These are phyloP conservation scores for Lactarius evosmus DNA, from an alignment of 768 basidiomycete genomes.

Conservation along the genomic window DNA sequence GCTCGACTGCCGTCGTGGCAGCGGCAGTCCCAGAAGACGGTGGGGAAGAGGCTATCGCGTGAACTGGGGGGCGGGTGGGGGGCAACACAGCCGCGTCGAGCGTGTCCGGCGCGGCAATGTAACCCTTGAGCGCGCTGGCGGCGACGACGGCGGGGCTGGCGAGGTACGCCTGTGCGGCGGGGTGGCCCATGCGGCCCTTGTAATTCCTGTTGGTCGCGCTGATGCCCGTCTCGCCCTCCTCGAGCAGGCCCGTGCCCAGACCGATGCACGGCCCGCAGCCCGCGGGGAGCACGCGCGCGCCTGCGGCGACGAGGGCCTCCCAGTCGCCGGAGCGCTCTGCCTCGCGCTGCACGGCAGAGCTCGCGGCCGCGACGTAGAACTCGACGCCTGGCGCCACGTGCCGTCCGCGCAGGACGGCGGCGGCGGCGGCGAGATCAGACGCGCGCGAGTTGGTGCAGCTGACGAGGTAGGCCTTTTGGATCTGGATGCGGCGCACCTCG, in stretches of 20 bases:
- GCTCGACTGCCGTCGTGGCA: slow-evolving; percentile 44
- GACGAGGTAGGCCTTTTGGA: slow-evolving; percentile 97
- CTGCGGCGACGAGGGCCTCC: slow-evolving; percentile 80
- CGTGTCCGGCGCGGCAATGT: slow-evolving; percentile 79
- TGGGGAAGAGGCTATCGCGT: slow-evolving; percentile 44
- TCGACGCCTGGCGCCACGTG: slow-evolving; percentile 86
- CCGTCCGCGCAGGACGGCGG: slow-evolving; percentile 79
- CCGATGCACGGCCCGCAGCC: slow-evolving; percentile 99
- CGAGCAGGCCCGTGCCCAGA: slow-evolving; percentile 84
- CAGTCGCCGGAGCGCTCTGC: slow-evolving; percentile 85
- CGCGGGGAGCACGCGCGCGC: slow-evolving; percentile 89
- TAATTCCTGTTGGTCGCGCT: slow-evolving; percentile 99
- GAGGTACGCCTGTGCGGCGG: slow-evolving; percentile 92
- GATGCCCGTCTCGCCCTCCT: slow-evolving; percentile 94
- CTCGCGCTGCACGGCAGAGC: slow-evolving; percentile 87
- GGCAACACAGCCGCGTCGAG: slow-evolving; percentile 55
- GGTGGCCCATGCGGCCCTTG: slow-evolving; percentile 97
- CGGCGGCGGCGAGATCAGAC: slow-evolving; percentile 91
- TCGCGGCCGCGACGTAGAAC: slow-evolving; percentile 96
- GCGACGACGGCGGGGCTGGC: slow-evolving; percentile 97
- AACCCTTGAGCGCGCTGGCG: slow-evolving; percentile 89
- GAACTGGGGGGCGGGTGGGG: slow-evolving; percentile 49
- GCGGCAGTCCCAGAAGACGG: slow-evolving; percentile 32
- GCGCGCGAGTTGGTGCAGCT: slow-evolving; percentile 97
- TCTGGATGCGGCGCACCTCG: slow-evolving; percentile 65